Base-by-base conservation (phyloP, 2,329 filamentous ascomycete species). In the Rutstroemia sydowiana region DNA sequence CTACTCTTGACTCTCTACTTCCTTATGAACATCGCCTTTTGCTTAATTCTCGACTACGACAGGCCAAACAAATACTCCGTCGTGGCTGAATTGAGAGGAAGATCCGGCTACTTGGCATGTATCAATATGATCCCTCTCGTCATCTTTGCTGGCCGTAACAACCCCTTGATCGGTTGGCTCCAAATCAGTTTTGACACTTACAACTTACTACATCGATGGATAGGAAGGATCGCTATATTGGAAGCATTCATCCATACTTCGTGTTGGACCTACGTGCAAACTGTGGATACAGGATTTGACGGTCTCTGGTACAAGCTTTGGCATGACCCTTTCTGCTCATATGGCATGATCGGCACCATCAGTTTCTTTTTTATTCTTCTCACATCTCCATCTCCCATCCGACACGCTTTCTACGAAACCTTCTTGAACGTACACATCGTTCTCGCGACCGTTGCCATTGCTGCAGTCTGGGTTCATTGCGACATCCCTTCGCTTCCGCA, bases 381-480 rank as follows among this genome's bases (percentile, higher is more conserved):
- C 47, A 73, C 85, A 26, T 85, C 89, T 9, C 73, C 87, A 49
- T 92, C 89, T 2, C 85, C 90, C 0, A 66, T 98, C 47, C 84
- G 93, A 55, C 92, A 96, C 69, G 90, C 91, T 36, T 96, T 95
- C 67, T 98, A 98, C 72, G 93, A 98, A 72, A 95, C 89, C 1
- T 98, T 98, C 72, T 78, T 97, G 61, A 88, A 87, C 66, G 70
- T 85, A 28, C 93, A 97, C 71, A 90, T 95, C 60, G 68, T 87
- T 34, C 72, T 95, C 46, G 89, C 84, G 36, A 68, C 85, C 32
- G 65, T 88, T 49, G 73, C 75, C 44, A 78, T 96, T 46, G 74
- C 79, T 52, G 84, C 83, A 62, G 82, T 91, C 8, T 93, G 84
- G 78, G 73, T 91, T 34, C 93, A 97, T 72, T 82, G 88, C 62